phyloP scores from a whole-genome alignment of 2,329 filamentous ascomycete species.

The Ramularia collo-cygni region DNA sequence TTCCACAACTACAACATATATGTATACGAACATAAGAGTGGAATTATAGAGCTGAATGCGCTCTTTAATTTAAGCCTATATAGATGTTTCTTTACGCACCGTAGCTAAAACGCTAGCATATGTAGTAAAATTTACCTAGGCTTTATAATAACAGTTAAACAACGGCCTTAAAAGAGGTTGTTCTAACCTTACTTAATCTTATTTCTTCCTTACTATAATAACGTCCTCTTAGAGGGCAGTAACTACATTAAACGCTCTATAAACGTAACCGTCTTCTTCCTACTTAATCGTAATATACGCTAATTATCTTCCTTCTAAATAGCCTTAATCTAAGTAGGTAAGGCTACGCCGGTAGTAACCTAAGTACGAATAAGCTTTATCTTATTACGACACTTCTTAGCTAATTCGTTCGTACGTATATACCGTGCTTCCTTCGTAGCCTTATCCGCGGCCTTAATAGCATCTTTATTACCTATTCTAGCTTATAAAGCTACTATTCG shows the following conservation, averaged over 20 bases:
- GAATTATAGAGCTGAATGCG: not conserved
- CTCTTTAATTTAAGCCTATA: not conserved
- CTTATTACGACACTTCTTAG: not conserved
- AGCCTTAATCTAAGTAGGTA: too few relatives aligned
- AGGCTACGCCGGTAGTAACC: not conserved
- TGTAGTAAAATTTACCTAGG: not conserved
- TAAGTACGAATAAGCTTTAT: not conserved
- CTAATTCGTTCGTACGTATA: not conserved
- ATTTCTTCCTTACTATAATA: not conserved
- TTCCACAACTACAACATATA: too few relatives aligned
- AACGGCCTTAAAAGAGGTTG: not conserved
- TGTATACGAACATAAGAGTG: too few relatives aligned
- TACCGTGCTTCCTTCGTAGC: not conserved
- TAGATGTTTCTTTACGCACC: not conserved
- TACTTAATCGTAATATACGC: not conserved
- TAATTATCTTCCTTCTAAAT: conserved; percentile 1
- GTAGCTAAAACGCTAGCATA: not conserved
- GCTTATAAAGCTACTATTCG: not conserved
- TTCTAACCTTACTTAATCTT: not conserved
- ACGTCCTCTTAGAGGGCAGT: not conserved
- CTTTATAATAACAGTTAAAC: not conserved
- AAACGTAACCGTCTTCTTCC: not conserved
- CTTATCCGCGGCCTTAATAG: not conserved
- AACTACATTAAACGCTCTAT: not conserved
- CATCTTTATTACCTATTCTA: not conserved